Base-by-base conservation (phyloP, 225 moss, liverwort and hornwort species). In the Climacium dendroides region DNA sequence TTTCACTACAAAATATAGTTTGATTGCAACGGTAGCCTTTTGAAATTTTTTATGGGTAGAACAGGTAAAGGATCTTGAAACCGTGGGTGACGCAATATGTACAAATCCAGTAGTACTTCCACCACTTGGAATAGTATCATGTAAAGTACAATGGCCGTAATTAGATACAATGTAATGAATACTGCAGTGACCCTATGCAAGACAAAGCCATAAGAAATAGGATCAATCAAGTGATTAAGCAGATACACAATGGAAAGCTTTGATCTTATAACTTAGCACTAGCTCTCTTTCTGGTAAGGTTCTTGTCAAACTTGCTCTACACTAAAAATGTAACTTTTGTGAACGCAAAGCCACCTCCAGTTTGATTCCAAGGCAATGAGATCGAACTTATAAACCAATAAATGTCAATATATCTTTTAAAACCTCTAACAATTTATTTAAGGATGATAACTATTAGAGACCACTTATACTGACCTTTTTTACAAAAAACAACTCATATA, bases 21-120 rank as follows among this genome's bases (percentile, higher is more conserved):
- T 39, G 94, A 85, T 76, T 92, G 91, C 10, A 92, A 94, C 17
- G 94, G 94, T 57, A 94, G 87, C 85, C 94, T 88, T 69, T 91
- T 91, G 58, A 94, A 94, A 79, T 92, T 88, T 83, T 92, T 94
- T 25, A 92, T 78, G 13, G 94, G 90, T 32, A 92, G 5, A 19
- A 91, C 85, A 52, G 94, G 94, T 57, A 94, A 88, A 37, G 94
- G 94, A 54, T 94, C 94, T 43, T 92, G 91, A 37, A 94, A 92
- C 64, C 92, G 90, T 22, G 94, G 94, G 64, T 92, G 94, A 11
- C 94, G 92, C 87, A 94, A 84, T 29, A 85, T 83, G 61, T 92
- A 94, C 55, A 94, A 85, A 25, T 92, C 94, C 80, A 91, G 66
- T 58, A 94, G 63, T 83, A 94, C 94, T 26, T 92, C 94, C 67